Base-by-base conservation (phyloP, 176 grass and related monocot species). In the Pontederia crassipes region DNA sequence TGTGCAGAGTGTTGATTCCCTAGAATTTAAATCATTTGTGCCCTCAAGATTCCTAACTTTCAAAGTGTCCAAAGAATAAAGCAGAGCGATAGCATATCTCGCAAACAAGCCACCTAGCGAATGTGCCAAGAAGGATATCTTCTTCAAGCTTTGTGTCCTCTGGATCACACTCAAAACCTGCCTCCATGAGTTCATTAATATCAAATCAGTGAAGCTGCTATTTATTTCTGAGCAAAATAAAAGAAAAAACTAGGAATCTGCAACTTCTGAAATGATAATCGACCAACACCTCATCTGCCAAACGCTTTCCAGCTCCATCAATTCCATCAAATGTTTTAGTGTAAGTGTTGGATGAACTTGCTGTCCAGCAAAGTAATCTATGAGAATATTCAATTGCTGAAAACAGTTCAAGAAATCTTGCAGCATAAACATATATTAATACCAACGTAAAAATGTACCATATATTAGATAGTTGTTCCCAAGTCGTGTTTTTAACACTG, bases 21-120 rank as follows among this genome's bases (percentile, higher is more conserved):
- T 9, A 48, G 68, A 20, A 58, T 49, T 73, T 59, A 8, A 57
- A 32, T 46, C 65, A 62, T 17, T 68, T 52, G 0, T 40, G 46
- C 20, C 49, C n/a, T 61, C 59, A 62, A 58, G 59, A 50, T 67
- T 61, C 24, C 68, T 59, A 58, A 27, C 49, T 27, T 54, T 54
- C 52, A 70, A 67, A 27, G 20, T 76, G 65, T 78, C 72, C 5
- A 11, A 55, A 53, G 78, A 77, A 80, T 91, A 81, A 45, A 91
- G 65, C 14, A 89, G 50, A 3, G 80, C 66, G 65, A 95, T 84
- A 71, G 86, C 80, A 71, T 95, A 89, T 95, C 90, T 84, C 49
- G 86, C 67, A 78, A 95, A 86, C 72, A 89, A 66, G 50, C 90
- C 90, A 76, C 90, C 90, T 57, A 95, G 64, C 48, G 90, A 95